Conservation (phyloP, 306 rosid species). For the Cicer bijugum region DNA sequence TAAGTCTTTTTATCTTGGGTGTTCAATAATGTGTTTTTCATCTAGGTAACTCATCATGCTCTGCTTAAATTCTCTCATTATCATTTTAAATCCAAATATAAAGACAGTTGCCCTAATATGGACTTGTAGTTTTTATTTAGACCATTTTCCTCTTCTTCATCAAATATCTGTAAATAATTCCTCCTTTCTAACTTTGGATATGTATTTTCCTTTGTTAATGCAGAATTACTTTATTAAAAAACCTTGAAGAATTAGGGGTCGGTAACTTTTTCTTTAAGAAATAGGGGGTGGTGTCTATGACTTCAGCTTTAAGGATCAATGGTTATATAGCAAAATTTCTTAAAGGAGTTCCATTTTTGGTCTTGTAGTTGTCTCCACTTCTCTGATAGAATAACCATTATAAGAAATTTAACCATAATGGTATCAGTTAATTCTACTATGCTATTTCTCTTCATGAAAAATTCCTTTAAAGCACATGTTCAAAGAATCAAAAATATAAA, state of each 20-base stretch:
- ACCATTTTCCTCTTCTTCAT: background rate
- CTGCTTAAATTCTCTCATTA: background rate
- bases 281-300: too few relatives aligned
- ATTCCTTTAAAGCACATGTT: too few relatives aligned
- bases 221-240: background rate
- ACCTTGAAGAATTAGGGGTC: background rate
- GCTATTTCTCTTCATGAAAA: too few relatives aligned
- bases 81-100: conserved; percentile 6
- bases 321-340: too few relatives aligned
- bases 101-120: background rate
- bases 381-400: too few relatives aligned
- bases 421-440: too few relatives aligned
- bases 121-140: conserved; percentile 23
- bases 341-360: too few relatives aligned
- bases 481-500: too few relatives aligned
- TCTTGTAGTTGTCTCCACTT: too few relatives aligned
- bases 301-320: too few relatives aligned
- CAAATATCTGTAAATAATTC: background rate
- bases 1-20: background rate
- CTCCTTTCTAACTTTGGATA: background rate
- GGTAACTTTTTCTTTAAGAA: too few relatives aligned
- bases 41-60: background rate
- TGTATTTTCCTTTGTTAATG: background rate
- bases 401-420: too few relatives aligned
- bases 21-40: background rate